Evolutionary conservation across 208 protist genomes (phyloP).

Genomic region (Leishmania turanica): DNA sequence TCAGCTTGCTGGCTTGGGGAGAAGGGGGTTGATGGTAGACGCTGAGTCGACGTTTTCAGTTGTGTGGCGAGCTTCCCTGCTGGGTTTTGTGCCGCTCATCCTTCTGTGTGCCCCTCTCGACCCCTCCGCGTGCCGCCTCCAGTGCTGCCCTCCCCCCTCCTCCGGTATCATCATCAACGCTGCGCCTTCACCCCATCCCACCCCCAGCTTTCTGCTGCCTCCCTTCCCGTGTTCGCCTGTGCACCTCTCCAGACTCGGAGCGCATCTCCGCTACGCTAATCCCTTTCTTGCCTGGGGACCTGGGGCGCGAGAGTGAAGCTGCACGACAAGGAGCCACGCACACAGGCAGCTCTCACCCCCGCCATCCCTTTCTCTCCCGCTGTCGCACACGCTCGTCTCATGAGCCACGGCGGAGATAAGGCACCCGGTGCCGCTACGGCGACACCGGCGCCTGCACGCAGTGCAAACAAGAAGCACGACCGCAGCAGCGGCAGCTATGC

Average conservation of each 20-base stretch:
- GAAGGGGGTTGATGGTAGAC: no score
- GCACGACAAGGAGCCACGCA: neutral
- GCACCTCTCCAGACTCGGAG: neutral
- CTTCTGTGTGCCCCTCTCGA: no score
- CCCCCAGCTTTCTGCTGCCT: neutral
- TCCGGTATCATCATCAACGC: no score
- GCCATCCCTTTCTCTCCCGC: neutral
- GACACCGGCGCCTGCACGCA: slow-evolving; percentile 25
- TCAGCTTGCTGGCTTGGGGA: no score
- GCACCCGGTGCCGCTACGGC: neutral
- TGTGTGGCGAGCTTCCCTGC: no score
- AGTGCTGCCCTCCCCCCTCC: no score
- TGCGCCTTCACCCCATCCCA: slow-evolving; percentile 1
- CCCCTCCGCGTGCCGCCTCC: no score
- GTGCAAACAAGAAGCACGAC: slow-evolving; percentile 4
- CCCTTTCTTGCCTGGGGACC: neutral
- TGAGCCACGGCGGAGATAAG: slow-evolving; percentile 8
- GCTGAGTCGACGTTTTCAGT: no score
- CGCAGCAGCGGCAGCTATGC: slow-evolving; percentile 26
- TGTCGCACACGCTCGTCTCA: neutral
- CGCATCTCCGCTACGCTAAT: neutral
- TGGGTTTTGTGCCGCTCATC: no score
- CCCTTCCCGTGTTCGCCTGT: neutral
- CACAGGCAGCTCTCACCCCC: neutral
- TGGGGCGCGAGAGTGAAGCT: no score